Conservation (phyloP, 192 early-diverging fungal genomes). For the Backusella luteola region DNA sequence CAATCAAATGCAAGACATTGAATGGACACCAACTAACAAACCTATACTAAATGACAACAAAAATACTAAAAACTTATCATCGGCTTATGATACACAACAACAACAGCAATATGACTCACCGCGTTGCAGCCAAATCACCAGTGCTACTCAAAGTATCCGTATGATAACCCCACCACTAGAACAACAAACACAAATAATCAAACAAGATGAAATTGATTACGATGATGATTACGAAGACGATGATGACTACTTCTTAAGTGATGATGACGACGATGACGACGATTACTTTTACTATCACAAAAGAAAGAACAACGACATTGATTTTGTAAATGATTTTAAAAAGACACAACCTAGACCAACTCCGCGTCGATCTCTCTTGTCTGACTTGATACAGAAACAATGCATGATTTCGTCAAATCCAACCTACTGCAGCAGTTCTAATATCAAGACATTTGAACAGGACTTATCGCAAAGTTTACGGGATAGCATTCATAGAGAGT, state of each 20-base stretch:
- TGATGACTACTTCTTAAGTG: not conserved
- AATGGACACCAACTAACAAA: not conserved
- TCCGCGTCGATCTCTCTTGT: slow-evolving; percentile 11
- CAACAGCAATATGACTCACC: not conserved
- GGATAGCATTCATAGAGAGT: slow-evolving; percentile 2
- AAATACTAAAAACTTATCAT: not conserved
- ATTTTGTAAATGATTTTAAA: slow-evolving; percentile 3
- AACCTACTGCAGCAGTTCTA: not conserved
- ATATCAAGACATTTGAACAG: not conserved
- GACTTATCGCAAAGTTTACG: not conserved
- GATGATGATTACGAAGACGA: not conserved
- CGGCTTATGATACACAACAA: not conserved
- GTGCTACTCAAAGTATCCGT: slow-evolving; percentile 4
- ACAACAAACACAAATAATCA: not conserved
- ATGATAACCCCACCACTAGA: slow-evolving; percentile 1
- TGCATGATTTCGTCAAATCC: slow-evolving; percentile 7
- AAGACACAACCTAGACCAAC: slow-evolving; percentile 15
- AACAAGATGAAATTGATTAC: not conserved
- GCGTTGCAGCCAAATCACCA: slow-evolving; percentile 3
- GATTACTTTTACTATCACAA: not conserved
- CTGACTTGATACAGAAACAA: slow-evolving; percentile 12
- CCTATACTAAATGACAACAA: not conserved
- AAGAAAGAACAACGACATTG: not conserved
- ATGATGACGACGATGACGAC: not conserved
- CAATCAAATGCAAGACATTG: not conserved